Evolutionary conservation across 169 alveolate genomes (phyloP).

Genomic region (Fabrea salina): DNA sequence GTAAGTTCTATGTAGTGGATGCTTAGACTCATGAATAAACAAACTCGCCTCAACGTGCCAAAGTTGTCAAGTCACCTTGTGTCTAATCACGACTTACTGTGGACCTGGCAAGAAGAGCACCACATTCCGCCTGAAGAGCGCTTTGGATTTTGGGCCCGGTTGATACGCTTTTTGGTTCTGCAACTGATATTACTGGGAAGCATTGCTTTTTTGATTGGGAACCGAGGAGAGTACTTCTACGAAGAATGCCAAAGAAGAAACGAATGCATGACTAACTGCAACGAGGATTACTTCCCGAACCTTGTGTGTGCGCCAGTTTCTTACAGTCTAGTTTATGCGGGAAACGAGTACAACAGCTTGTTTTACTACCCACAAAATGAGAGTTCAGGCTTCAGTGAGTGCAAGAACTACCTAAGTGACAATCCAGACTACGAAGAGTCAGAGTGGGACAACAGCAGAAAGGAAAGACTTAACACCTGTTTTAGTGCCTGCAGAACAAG

Average conservation of each 20-base stretch:
- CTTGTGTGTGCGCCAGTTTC: background rate
- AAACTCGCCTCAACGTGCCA: conserved; percentile 41
- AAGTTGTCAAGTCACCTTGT: conserved; percentile 25
- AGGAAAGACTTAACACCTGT: conserved; percentile 41
- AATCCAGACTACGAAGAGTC: conserved; percentile 19
- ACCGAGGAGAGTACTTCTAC: conserved; percentile 13
- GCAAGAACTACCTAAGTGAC: conserved; percentile 22
- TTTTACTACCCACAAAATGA: conserved; percentile 24
- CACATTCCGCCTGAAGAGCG: conserved; percentile 40
- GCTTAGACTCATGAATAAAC: conserved; percentile 34
- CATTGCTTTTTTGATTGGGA: conserved; percentile 7
- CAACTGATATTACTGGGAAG: background rate
- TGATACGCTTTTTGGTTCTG: conserved; percentile 12
- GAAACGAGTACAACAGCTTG: conserved; percentile 28
- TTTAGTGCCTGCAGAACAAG: conserved; percentile 39
- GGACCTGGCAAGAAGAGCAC: conserved; percentile 42
- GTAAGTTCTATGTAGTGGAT: conserved; percentile 38
- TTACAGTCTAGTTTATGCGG: conserved; percentile 11
- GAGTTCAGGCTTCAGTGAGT: background rate
- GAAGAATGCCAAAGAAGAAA: conserved; percentile 35
- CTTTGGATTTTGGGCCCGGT: conserved; percentile 24
- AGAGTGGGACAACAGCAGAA: background rate
- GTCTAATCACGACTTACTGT: conserved; percentile 38
- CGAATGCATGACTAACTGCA: conserved; percentile 36
- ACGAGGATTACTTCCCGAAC: conserved; percentile 35